Percentiles rank a stretch among this genome's conserved stretches.
Evolutionary conservation across 768 basidiomycete genomes (phyloP).

Genomic region (Tricholoma terreum): DNA sequence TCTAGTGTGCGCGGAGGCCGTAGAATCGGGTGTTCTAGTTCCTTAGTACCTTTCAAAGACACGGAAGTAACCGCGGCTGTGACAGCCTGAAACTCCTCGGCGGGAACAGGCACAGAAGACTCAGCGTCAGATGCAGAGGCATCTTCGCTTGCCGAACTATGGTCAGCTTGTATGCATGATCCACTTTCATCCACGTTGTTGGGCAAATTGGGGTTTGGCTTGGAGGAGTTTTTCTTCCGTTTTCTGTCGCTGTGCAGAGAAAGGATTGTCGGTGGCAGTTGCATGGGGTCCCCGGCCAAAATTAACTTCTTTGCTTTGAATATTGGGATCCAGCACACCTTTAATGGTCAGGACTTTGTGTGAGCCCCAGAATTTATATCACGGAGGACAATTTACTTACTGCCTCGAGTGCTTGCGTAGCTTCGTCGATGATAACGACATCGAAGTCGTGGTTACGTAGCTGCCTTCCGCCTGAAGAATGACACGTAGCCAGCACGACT

Average conservation of each 20-base stretch:
- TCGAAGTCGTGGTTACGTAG: conserved; percentile 79
- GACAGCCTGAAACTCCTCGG: background rate
- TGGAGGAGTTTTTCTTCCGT: conserved; percentile 4
- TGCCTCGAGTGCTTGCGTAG: conserved; percentile 94
- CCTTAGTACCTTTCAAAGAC: background rate
- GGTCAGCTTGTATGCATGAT: background rate
- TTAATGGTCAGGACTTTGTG: conserved; percentile 20
- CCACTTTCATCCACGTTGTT: background rate
- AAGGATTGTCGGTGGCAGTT: conserved; percentile 90
- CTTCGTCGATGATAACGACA: conserved; percentile 95
- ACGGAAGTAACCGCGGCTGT: background rate
- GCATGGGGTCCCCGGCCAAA: conserved; percentile 92
- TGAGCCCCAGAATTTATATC: conserved; percentile 5
- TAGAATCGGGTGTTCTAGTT: conserved; percentile 28
- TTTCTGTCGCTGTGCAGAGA: conserved; percentile 50
- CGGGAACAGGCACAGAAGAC: background rate
- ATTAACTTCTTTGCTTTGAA: conserved; percentile 89
- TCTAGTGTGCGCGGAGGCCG: conserved; percentile 73
- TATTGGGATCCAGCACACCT: conserved; percentile 94
- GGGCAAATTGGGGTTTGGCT: background rate
- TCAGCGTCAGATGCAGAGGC: conserved; percentile 3
- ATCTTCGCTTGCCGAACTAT: background rate
- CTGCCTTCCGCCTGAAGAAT: conserved; percentile 86
- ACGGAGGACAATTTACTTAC: conserved; percentile 38
- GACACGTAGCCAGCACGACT: conserved; percentile 92